These are phyloP conservation scores for Beauveria rudraprayagi DNA, from an alignment of 2,329 filamentous ascomycete genomes.

Conservation along the genomic window DNA sequence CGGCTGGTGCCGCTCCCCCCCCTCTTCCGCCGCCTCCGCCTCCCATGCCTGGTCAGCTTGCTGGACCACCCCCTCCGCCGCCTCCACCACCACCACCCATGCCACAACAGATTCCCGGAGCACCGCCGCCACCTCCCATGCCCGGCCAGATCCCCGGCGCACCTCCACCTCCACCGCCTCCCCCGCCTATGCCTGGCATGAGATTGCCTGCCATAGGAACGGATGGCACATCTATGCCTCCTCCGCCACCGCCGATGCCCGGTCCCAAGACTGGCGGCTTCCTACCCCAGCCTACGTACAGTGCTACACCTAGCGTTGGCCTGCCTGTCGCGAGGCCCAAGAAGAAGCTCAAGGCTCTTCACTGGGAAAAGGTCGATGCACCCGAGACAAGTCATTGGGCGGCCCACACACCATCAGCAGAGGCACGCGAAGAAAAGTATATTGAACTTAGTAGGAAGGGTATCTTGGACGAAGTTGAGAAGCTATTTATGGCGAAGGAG, in stretches of 20 bases:
- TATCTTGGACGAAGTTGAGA: slow-evolving; percentile 95
- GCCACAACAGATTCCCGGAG: slow-evolving; percentile 20
- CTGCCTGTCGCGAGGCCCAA: slow-evolving; percentile 81
- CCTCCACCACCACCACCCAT: slow-evolving; percentile 33
- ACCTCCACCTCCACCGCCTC: slow-evolving; percentile 25
- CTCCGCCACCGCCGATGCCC: slow-evolving; percentile 57
- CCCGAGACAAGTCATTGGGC: slow-evolving; percentile 92
- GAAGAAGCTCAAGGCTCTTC: slow-evolving; percentile 98
- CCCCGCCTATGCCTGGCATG: slow-evolving; percentile 32
- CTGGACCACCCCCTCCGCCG: slow-evolving; percentile 28
- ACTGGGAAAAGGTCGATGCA: slow-evolving; percentile 98
- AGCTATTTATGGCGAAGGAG: slow-evolving; percentile 94
- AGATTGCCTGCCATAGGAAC: slow-evolving; percentile 28
- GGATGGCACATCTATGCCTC: slow-evolving; percentile 32
- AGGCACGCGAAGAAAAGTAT: slow-evolving; percentile 93
- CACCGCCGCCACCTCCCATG: slow-evolving; percentile 32
- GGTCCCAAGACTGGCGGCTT: slow-evolving; percentile 69
- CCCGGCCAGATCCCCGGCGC: slow-evolving; percentile 21
- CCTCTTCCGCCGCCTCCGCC: slow-evolving; percentile 39
- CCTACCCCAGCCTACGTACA: slow-evolving; percentile 54
- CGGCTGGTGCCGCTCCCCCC: slow-evolving; percentile 26
- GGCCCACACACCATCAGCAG: slow-evolving; percentile 71
- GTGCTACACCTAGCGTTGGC: slow-evolving; percentile 49
- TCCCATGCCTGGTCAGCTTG: slow-evolving; percentile 24
- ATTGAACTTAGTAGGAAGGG: slow-evolving; percentile 87